Conservation (phyloP, 2,329 filamentous ascomycete species). For the Cercospora canescens region DNA sequence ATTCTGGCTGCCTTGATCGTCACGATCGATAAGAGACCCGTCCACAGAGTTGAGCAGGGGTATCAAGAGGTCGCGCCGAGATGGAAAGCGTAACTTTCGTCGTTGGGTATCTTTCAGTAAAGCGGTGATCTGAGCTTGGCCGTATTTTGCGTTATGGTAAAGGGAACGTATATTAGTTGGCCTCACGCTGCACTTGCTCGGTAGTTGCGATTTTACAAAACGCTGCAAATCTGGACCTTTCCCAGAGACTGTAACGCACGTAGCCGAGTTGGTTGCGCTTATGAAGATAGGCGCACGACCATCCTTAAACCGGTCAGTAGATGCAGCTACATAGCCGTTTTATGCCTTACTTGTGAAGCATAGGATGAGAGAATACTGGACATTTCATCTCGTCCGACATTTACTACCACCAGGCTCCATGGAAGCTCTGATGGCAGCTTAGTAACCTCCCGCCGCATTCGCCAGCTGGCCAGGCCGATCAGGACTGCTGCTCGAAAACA, state of each 20-base stretch:
- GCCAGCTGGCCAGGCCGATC: constrained; percentile 5
- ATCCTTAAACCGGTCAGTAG: not conserved
- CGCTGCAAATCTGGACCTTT: not conserved
- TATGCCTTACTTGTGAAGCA: not conserved
- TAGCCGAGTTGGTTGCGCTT: constrained; percentile 4
- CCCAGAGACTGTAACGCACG: constrained; percentile 8
- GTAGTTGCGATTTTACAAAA: constrained; percentile 4
- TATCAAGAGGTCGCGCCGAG: constrained; percentile 1
- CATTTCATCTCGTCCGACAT: constrained; percentile 4
- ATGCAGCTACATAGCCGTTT: not conserved
- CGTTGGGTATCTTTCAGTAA: not conserved
- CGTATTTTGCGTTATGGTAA: constrained; percentile 3
- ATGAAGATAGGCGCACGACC: not conserved
- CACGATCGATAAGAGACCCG: constrained; percentile 2
- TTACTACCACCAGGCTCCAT: constrained; percentile 9
- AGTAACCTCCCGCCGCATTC: not conserved
- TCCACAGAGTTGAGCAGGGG: constrained; percentile 4
- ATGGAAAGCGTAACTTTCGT: not conserved
- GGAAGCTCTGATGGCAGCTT: not conserved
- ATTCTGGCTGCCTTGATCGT: not conserved
- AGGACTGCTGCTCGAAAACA: constrained; percentile 12
- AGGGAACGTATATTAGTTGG: constrained; percentile 8
- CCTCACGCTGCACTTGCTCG: constrained; percentile 1
- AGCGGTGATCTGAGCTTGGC: not conserved
- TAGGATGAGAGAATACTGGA: not conserved